Base-by-base conservation (phyloP, 768 basidiomycete species). In the Boletus subparvulus region DNA sequence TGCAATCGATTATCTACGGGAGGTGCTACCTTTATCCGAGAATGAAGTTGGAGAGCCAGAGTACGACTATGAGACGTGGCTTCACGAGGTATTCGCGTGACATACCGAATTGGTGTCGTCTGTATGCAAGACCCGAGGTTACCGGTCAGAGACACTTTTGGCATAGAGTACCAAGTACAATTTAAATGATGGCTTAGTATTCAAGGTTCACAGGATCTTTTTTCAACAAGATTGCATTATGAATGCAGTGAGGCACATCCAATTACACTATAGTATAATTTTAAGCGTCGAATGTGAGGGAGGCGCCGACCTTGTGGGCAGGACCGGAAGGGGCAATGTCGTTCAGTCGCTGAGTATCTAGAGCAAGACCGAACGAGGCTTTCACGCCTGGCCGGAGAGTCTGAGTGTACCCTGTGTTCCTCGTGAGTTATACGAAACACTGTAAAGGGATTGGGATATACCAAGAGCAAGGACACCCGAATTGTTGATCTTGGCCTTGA, bases 401-500 rank as follows among this genome's bases (percentile, higher is more conserved):
- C 78, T 99, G 96, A 50, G 94, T 96, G 79, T 94, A 94, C 63
- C 88, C 88, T 88, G 59, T 12, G 24, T 58, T 62, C 33, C 24
- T 40, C 33, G 37, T 70, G 40, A 67, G 59, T 21, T 21, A 54
- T 10, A 49, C 33, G 48, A 45, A 50, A 47, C 44, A 5, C 2
- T 50, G 35, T 24, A 55, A 33, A 16, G 36, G n/a, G 28, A 10
- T 10, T 13, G 19, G 12, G 3, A 69, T 75, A 59, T 70, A 92
- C 84, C 88, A 63, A 96, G 86, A 66, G 84, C 88, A 63, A 97
- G 82, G 70, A 95, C 82, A 81, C 95, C 95, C 56, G 85, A 73
- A 78, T 95, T 96, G 86, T 98, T 98, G 80, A 98, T 95, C 83
- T 98, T 98, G 64, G 94, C 92, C 83, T 99, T 98, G 77, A 98